Evolutionary conservation across 2,329 filamentous ascomycete species (phyloP), one percentile per base, ranked within the genome.

Genomic region (Penicillium sclerotiorum): DNA sequence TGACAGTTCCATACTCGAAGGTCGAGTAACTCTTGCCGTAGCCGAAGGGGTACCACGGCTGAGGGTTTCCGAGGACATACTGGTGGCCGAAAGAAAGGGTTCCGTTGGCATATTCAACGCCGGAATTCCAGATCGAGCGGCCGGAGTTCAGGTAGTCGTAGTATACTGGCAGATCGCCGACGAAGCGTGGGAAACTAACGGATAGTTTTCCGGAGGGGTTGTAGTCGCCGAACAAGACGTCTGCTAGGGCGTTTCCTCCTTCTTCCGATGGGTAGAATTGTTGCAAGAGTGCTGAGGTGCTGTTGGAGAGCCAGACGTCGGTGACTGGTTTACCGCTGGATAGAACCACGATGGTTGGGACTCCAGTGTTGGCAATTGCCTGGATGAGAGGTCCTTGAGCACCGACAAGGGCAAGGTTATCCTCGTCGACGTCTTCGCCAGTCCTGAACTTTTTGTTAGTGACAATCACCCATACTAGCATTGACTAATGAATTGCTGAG

Each of bases 251-350:
- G 50, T 84, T 73, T 0, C 86, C 85, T 20, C 85, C 85, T 70
- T 88, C 75, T 60, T 89, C 85, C 0, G 83, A 85, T 6, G 85
- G 85, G 60, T 90, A 90, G 70, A 90, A 90, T 67, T 89, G 86
- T 63, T 90, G 87, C 0, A 90, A 73, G 0, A 90, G 77, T 0
- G 85, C 86, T 0, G 83, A 76, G 0, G 87, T 84, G 21, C 78
- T 77, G 25, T 80, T 75, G 0, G 83, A 84, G 63, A 90, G 86
- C 87, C 87, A 90, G 4, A 84, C 78, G 66, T 89, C 86, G 0
- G 86, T 87, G 50, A 90, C 73, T 3, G 87, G 87, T 64, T 89
- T 90, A 38, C 87, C 87, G 8, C 81, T 85, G 55, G 80, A 83
- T 69, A 83, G 85, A 11, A 89, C 82, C 4, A 89, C 83, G 27